Conservation (phyloP, 2,329 filamentous ascomycete species). For the Hymenoscyphus linearis region DNA sequence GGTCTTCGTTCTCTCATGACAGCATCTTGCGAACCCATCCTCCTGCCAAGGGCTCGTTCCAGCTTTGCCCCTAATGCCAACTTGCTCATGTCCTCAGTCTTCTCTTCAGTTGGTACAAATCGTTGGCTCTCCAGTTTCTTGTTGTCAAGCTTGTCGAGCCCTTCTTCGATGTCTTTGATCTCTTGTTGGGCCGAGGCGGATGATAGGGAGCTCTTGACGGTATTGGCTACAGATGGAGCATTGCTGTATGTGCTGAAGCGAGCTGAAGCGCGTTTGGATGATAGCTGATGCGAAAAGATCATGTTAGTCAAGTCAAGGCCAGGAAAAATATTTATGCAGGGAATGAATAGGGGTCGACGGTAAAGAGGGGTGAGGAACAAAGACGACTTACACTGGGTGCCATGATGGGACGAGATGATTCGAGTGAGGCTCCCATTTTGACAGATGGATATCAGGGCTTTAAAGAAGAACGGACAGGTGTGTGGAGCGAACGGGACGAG, state of each 20-base stretch:
- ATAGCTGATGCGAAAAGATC: slow-evolving; percentile 27
- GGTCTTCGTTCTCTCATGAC: slow-evolving; percentile 44
- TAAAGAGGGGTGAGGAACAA: background rate
- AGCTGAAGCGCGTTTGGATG: slow-evolving; percentile 44
- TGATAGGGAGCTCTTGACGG: slow-evolving; percentile 27
- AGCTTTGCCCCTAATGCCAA: slow-evolving; percentile 69
- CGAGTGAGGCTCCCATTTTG: slow-evolving; percentile 40
- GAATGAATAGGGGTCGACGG: background rate
- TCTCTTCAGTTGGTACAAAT: slow-evolving; percentile 59
- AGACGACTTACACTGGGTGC: slow-evolving; percentile 42
- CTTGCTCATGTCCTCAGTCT: slow-evolving; percentile 64
- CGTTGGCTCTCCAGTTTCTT: slow-evolving; percentile 62
- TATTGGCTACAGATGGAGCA: slow-evolving; percentile 41
- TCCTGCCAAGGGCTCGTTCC: slow-evolving; percentile 61
- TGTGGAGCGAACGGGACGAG: background rate
- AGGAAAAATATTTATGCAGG: background rate
- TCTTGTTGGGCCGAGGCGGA: slow-evolving; percentile 32
- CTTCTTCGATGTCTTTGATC: slow-evolving; percentile 59
- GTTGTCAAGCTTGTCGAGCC: slow-evolving; percentile 64
- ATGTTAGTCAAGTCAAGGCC: slow-evolving; percentile 19
- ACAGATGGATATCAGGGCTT: slow-evolving; percentile 1
- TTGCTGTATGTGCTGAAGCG: slow-evolving; percentile 48
- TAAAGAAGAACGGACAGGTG: background rate
- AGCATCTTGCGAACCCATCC: slow-evolving; percentile 68
- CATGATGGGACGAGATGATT: slow-evolving; percentile 52